Percentiles rank a stretch among this genome's conserved stretches.
These are phyloP conservation scores for Acer negundo DNA, from an alignment of 345 rosid species.

Conservation along the genomic window DNA sequence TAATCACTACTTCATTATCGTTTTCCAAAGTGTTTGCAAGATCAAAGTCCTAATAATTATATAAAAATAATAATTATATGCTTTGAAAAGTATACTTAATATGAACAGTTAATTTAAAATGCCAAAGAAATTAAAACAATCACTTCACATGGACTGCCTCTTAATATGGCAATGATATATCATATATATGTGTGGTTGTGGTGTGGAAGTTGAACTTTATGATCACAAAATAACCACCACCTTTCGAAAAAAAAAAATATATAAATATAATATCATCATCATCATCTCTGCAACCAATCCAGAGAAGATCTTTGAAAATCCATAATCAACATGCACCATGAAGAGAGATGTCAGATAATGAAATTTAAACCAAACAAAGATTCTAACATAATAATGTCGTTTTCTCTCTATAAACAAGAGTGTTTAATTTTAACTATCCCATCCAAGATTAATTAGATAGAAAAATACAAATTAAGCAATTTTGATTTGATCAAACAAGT, in stretches of 20 bases:
- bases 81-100: background rate
- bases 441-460: background rate
- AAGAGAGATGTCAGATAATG: background rate
- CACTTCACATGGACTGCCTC: background rate
- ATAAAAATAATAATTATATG: background rate
- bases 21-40: no score
- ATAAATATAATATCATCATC: background rate
- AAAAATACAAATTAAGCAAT: background rate
- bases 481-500: background rate
- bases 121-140: background rate
- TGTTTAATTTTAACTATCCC: background rate
- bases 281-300: slow-evolving; percentile 2
- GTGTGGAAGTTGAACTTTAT: background rate
- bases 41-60: no score
- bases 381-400: slow-evolving; percentile 4
- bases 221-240: background rate
- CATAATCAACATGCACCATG: background rate
- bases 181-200: no score
- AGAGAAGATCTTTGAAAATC: slow-evolving; percentile 20
- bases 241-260: background rate
- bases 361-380: slow-evolving; percentile 26
- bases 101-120: background rate
- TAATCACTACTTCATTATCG: no score
- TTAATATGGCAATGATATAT: background rate
- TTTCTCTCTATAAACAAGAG: background rate